Evolutionary conservation across 2,329 filamentous ascomycete genomes (phyloP).

Genomic region (Pestalotiopsis sp.): DNA sequence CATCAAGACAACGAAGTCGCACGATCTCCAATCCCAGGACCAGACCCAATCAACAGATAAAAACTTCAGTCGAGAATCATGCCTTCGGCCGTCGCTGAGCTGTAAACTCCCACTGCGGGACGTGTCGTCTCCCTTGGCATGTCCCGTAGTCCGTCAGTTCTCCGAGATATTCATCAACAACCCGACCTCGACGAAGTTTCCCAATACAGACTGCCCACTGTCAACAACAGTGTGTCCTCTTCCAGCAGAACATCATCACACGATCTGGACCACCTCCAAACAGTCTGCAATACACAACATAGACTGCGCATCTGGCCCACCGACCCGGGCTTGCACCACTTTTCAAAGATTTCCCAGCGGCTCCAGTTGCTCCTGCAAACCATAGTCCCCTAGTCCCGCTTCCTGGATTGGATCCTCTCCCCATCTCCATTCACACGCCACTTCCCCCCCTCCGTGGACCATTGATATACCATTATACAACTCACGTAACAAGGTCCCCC

Average conservation of each 20-base stretch:
- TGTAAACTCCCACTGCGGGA: conserved; percentile 89
- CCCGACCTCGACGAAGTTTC: conserved; percentile 68
- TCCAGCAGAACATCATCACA: background rate
- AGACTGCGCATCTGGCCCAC: conserved; percentile 25
- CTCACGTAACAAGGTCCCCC: background rate
- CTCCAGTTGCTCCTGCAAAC: conserved; percentile 13
- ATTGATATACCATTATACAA: background rate
- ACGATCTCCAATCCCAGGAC: conserved; percentile 40
- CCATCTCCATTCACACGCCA: background rate
- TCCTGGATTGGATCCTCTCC: background rate
- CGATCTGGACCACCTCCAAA: conserved; percentile 21
- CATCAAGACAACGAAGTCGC: conserved; percentile 69
- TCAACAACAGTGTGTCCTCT: conserved; percentile 32
- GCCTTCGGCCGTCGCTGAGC: conserved; percentile 82
- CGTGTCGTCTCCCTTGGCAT: conserved; percentile 51
- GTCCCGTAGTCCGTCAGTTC: conserved; percentile 86
- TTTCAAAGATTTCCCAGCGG: conserved; percentile 13
- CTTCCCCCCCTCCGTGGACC: background rate
- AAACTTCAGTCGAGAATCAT: conserved; percentile 74
- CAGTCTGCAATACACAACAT: conserved; percentile 37
- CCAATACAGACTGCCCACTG: conserved; percentile 54
- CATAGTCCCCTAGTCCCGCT: background rate
- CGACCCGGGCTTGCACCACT: conserved; percentile 18
- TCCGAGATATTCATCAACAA: conserved; percentile 69
- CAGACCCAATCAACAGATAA: conserved; percentile 23